These are phyloP conservation scores for Nitzschia inconspicua DNA, from an alignment of 108 stramenopile species.

Conservation along the genomic window DNA sequence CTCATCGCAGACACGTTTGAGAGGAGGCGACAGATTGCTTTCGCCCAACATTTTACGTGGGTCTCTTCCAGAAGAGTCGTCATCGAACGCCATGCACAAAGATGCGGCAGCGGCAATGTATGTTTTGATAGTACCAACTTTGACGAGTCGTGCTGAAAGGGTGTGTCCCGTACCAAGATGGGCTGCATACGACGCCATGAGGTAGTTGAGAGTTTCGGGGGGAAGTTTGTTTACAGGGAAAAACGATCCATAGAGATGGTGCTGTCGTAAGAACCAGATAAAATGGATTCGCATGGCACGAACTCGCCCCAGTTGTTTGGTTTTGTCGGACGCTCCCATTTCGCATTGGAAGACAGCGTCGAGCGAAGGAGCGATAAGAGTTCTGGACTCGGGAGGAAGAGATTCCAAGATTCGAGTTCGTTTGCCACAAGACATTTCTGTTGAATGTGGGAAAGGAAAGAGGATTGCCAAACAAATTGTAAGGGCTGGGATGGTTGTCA, in stretches of 20 bases:
- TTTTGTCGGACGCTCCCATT: background rate
- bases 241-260: background rate
- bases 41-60: background rate
- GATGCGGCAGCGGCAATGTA: background rate
- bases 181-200: constrained; percentile 1
- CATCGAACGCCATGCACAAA: background rate
- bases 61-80: background rate
- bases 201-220: background rate
- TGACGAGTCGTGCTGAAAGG: background rate
- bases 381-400: constrained; percentile 7
- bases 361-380: constrained; percentile 1
- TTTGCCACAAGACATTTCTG: background rate
- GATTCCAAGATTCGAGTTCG: background rate
- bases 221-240: background rate
- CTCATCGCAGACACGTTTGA: background rate
- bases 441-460: background rate
- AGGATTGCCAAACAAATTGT: background rate
- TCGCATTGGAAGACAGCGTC: background rate
- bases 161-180: background rate
- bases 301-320: background rate
- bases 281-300: constrained; percentile 7
- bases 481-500: background rate
- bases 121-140: background rate
- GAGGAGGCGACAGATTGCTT: background rate
- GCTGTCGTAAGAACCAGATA: background rate